Conservation (phyloP, 768 basidiomycete genomes). For the Pleurotus cornucopiae region DNA sequence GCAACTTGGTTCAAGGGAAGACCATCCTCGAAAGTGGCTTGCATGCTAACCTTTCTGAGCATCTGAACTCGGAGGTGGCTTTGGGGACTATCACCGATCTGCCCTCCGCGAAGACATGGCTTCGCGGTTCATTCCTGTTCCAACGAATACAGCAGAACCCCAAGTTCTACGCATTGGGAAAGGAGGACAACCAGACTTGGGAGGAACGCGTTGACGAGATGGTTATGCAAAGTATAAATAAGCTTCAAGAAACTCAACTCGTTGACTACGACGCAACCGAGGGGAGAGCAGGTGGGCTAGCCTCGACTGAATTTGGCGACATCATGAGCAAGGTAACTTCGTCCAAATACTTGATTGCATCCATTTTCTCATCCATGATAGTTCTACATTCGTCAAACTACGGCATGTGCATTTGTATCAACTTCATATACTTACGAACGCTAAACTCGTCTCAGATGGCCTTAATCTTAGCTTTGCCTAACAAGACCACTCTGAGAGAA, state of each 20-base stretch:
- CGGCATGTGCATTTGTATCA: constrained; percentile 34
- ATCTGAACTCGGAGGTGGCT: constrained; percentile 89
- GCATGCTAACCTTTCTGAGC: constrained; percentile 81
- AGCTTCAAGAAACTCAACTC: constrained; percentile 57
- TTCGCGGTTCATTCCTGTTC: constrained; percentile 81
- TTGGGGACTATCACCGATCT: constrained; percentile 76
- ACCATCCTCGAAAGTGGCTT: constrained; percentile 84
- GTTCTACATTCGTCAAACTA: constrained; percentile 74
- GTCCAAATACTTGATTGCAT: background rate
- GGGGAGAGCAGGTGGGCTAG: constrained; percentile 32
- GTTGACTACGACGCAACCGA: constrained; percentile 42
- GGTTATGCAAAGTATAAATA: constrained; percentile 60
- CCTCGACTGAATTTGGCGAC: constrained; percentile 74
- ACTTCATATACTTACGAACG: background rate
- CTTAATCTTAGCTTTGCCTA: constrained; percentile 55
- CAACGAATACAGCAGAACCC: constrained; percentile 86
- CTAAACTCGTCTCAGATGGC: constrained; percentile 51
- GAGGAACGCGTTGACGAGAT: constrained; percentile 68
- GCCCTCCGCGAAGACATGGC: constrained; percentile 75
- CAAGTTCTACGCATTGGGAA: constrained; percentile 61
- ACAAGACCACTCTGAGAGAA: constrained; percentile 53
- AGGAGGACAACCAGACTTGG: constrained; percentile 57
- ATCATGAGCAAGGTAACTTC: constrained; percentile 76
- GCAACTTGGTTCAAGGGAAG: constrained; percentile 59
- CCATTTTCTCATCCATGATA: constrained; percentile 21